These are phyloP conservation scores for Acanthamoeba triangularis DNA, from an alignment of 208 protist genomes.

Conservation along the genomic window DNA sequence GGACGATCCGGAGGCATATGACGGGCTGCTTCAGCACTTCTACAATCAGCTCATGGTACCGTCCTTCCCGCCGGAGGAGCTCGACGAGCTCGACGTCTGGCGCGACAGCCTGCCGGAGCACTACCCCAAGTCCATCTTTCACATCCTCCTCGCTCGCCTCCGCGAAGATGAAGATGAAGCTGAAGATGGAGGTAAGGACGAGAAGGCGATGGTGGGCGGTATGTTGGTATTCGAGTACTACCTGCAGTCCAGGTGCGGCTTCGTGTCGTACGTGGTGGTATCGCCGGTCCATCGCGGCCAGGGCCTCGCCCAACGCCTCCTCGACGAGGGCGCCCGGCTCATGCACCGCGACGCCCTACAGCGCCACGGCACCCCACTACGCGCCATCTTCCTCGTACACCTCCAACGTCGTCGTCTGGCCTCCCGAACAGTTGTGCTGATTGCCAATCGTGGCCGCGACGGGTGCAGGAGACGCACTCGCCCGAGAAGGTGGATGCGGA, in stretches of 20 bases:
- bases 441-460: background rate
- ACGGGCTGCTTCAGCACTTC: background rate
- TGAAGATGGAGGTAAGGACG: background rate
- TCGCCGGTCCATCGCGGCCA: background rate
- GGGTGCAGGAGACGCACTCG: conserved; percentile 5
- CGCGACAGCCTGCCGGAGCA: background rate
- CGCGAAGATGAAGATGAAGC: background rate
- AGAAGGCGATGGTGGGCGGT: background rate
- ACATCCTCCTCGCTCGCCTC: background rate
- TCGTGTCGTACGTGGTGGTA: conserved; percentile 31
- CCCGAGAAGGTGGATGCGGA: conserved; percentile 18
- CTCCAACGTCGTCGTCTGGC: background rate
- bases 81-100: conserved; percentile 52
- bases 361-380: background rate
- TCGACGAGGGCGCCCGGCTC: background rate
- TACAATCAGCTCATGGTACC: conserved; percentile 32
- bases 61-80: conserved; percentile 35
- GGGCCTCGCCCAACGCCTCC: conserved; percentile 10
- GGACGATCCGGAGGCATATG: background rate
- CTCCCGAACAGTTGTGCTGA: background rate
- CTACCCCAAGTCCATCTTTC: conserved; percentile 42
- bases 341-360: background rate
- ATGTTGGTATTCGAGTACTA: conserved; percentile 19
- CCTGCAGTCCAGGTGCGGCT: background rate
- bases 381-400: conserved; percentile 30